These are phyloP conservation scores for Diaporthe caulivora DNA, from an alignment of 2,329 filamentous ascomycete species.

Conservation along the genomic window DNA sequence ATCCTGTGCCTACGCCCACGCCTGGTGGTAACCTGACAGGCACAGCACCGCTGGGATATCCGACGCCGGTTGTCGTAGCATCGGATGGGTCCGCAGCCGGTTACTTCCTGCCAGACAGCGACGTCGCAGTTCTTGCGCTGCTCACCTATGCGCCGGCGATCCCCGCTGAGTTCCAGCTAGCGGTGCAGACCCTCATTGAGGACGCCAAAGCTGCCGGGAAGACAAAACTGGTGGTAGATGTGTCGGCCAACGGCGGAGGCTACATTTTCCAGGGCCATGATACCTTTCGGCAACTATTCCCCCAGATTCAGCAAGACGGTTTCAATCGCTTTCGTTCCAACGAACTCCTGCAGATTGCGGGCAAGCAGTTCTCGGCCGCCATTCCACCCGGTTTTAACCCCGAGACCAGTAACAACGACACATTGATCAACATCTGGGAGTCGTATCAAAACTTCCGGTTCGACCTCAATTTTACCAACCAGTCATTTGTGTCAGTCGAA, in stretches of 20 bases:
- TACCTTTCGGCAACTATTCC: conserved; percentile 67
- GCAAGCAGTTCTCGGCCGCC: conserved; percentile 25
- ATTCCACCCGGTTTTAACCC: conserved; percentile 53
- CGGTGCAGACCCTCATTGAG: conserved; percentile 49
- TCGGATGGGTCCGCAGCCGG: conserved; percentile 48
- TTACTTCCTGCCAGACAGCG: conserved; percentile 50
- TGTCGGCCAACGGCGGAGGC: conserved; percentile 68
- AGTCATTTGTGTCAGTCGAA: conserved; percentile 60
- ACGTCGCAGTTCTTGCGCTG: conserved; percentile 48
- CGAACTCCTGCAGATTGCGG: conserved; percentile 25
- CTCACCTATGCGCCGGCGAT: conserved; percentile 47
- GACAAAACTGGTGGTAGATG: conserved; percentile 68
- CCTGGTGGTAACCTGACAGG: conserved; percentile 36
- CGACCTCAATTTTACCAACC: conserved; percentile 58
- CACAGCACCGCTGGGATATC: conserved; percentile 44
- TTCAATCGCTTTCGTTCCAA: conserved; percentile 49
- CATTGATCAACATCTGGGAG: conserved; percentile 57
- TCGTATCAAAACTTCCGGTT: conserved; percentile 61
- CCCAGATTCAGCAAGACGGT: conserved; percentile 56
- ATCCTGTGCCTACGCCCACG: conserved; percentile 26
- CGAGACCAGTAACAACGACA: conserved; percentile 53
- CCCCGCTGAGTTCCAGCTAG: conserved; percentile 48
- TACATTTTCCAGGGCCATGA: conserved; percentile 67
- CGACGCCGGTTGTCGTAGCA: conserved; percentile 47
- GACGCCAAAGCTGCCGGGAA: conserved; percentile 59